Evolutionary conservation across 2,329 filamentous ascomycete genomes (phyloP), one percentile per base, ranked within the genome.

Genomic region (Byssoonygena ceratinophila): DNA sequence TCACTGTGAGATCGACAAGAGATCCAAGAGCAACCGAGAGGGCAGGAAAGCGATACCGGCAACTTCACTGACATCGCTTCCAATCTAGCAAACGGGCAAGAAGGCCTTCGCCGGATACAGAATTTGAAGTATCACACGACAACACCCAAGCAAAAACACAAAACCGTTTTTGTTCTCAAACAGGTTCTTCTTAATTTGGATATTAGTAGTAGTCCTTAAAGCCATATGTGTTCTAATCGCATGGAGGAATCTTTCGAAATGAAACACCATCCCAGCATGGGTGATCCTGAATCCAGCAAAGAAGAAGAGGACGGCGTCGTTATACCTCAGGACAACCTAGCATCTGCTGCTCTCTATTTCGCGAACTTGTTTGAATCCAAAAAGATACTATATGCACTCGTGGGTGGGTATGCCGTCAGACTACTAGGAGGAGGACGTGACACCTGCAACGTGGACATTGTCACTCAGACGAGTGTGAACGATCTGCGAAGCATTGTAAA

Each of bases 391-490:
- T 49, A 49, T 20, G 36, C 45, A 9, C 14, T 54, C 9, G 2
- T 34, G 2, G 52, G 52, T 6, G 52, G 37, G n/a, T 50, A 32
- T 36, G 52, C 52, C 6, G 12, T 54, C 5, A 23, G 16, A 25
- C 12, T 41, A n/a, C 25, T 48, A 2, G 45, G 46, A 11, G 36
- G 44, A n/a, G 4, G 23, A 12, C 51, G 51, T 7, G 37, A 37
- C 27, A 50, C 46, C 22, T 20, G 45, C 11, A 46, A 54, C 22
- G 39, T 51, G 18, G 49, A 51, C 16, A 37, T 54, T 12, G 16
- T 34, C 27, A 27, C 44, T 29, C 32, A 47, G 34, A 36, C 4
- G n/a, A 29, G 16, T 11, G 27, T 31, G 34, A 32, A 37, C 6
- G 22, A 40, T 31, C 1, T 53, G 7, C 18, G 44, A 32, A 40